A percentile compares a stretch with the other conserved stretches of the same genome.
These are phyloP conservation scores for Talaromyces sp. DNA, from an alignment of 2,329 filamentous ascomycete species.

Conservation along the genomic window DNA sequence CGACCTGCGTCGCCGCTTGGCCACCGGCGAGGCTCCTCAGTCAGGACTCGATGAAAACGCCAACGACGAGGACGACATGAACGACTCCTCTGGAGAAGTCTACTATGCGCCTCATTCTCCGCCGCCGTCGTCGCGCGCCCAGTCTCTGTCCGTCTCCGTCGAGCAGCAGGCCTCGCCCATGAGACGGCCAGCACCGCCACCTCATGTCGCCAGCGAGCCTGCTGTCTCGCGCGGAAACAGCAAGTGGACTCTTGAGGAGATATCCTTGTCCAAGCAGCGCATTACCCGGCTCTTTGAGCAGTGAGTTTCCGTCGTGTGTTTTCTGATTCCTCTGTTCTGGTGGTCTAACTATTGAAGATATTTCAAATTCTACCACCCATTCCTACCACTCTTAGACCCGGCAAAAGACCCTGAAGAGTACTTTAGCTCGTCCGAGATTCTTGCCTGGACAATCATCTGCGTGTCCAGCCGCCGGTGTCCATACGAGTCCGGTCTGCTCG, in stretches of 20 bases:
- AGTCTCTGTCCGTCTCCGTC: conserved; percentile 29
- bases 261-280: conserved; percentile 32
- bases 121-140: conserved; percentile 18
- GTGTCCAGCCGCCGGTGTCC: conserved; percentile 56
- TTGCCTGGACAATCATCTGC: conserved; percentile 61
- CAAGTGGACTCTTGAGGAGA: conserved; percentile 48
- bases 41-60: conserved; percentile 13
- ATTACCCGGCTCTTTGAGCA: conserved; percentile 41
- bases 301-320: conserved; percentile 20
- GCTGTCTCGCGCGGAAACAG: conserved; percentile 33
- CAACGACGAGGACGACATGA: conserved; percentile 21
- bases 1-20: conserved; percentile 42
- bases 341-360: conserved; percentile 39
- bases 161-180: conserved; percentile 26
- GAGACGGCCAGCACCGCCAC: conserved; percentile 27
- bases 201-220: conserved; percentile 23
- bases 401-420: conserved; percentile 52
- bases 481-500: conserved; percentile 49
- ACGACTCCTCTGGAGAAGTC: conserved; percentile 30
- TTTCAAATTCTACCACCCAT: conserved; percentile 59
- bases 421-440: conserved; percentile 51
- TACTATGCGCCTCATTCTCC: conserved; percentile 27
- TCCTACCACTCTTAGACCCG: conserved; percentile 56
- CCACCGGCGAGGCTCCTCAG: conserved; percentile 26
- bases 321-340: conserved; percentile 7